Conservation (phyloP, 164 flowering plant genomes). For the Chloranthus sessilifolius region DNA sequence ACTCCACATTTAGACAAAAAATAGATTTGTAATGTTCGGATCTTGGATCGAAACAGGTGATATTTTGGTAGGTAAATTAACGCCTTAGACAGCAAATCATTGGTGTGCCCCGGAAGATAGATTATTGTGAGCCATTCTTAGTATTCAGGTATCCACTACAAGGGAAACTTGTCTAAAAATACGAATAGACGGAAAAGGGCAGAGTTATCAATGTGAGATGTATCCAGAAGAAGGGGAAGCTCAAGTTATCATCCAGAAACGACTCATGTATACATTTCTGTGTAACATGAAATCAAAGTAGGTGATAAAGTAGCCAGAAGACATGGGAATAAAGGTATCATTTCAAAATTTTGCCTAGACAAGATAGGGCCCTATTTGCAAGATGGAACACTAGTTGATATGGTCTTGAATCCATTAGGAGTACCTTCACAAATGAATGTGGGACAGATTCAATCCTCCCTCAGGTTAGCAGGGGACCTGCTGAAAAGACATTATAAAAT, state of each 20-base stretch:
- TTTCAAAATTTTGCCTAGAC: slow-evolving; percentile 4
- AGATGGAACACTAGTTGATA: slow-evolving; percentile 8
- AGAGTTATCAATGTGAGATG: not conserved
- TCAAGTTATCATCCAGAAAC: not conserved
- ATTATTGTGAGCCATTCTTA: slow-evolving; percentile 7
- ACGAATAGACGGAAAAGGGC: not conserved
- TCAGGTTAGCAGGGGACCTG: not conserved
- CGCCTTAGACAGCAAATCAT: slow-evolving; percentile 8
- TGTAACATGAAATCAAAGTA: slow-evolving; percentile 1
- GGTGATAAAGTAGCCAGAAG: slow-evolving; percentile 3
- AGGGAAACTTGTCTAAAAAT: slow-evolving; percentile 14
- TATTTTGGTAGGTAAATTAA: slow-evolving; percentile 14
- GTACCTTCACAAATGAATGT: not conserved
- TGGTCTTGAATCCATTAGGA: slow-evolving; percentile 2
- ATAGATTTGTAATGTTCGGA: slow-evolving; percentile 3
- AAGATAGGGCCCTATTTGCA: slow-evolving; percentile 4
- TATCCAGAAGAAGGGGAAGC: not conserved
- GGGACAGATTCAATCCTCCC: not conserved
- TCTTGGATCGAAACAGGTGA: slow-evolving; percentile 3
- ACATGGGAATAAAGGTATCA: not conserved
- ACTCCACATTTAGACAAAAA: not conserved
- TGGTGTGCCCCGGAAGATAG: slow-evolving; percentile 8
- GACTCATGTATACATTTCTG: not conserved
- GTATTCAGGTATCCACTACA: slow-evolving; percentile 2
- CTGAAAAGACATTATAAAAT: not conserved